Base-by-base conservation (phyloP, 345 rosid species). In the Acer negundo region DNA sequence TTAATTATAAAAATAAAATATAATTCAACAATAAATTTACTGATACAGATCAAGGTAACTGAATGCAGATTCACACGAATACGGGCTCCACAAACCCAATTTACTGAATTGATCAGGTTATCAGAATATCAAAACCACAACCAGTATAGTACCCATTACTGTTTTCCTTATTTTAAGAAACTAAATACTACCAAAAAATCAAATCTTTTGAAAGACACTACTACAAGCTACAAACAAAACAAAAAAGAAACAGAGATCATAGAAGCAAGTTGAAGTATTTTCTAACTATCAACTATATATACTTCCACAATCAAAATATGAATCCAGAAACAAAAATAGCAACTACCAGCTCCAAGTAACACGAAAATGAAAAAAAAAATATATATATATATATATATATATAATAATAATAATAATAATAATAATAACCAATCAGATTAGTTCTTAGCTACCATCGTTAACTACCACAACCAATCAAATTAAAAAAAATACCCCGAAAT, bases 261-360 rank as follows among this genome's bases (percentile, higher is more conserved):
- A 26, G 38, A 65, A 10, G 56, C 2, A 62, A 56, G 23, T 19
- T 66, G 13, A 51, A 65, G 22, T 59, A 53, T 11, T 47, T 23
- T 23, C 61, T 8, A 42, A 49, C 20, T n/a, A 69, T 5, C 40
- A 24, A 23, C 72, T 44, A 46, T 26, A 61, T 42, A 59, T 68
- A 17, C 72, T 51, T 67, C 47, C 67, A 53, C 22, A 59, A 20
- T 80, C 10, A 63, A 2, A 62, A 44, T 46, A 46, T 10, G 42
- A 74, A 74, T n/a, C 13, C 46, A 63, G 46, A 64, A 26, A 63
- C n/a, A 5, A 17, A 58, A 63, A 49, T 12, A 12, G 35, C 24
- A 73, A 62, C 40, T 16, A 53, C 22, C 23, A 68, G 56, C 72
- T 76, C 64, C 53, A 62, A 31, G 62, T 68, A 69, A 62, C 44